Percentiles rank a stretch among this genome's conserved stretches.
Conservation (phyloP, 2,329 filamentous ascomycete genomes). For the Pyricularia sp. region DNA sequence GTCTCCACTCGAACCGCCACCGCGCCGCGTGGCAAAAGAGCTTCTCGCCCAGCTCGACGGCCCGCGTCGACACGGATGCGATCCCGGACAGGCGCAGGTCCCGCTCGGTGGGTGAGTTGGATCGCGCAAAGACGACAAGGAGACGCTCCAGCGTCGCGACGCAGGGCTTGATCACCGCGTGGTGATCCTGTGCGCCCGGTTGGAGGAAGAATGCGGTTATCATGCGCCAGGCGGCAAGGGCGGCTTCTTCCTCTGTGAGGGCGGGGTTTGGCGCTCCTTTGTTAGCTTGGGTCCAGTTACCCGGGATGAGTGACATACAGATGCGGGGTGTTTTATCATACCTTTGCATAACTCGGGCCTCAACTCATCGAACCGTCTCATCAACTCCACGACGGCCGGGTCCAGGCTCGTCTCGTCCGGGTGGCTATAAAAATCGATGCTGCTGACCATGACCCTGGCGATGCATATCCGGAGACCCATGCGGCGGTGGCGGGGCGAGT, state of each 20-base stretch:
- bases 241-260: conserved; percentile 3
- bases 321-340: neutral
- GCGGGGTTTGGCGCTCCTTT: neutral
- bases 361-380: conserved; percentile 3
- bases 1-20: conserved; percentile 7
- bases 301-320: neutral
- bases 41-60: conserved; percentile 7
- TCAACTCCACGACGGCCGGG: conserved; percentile 5
- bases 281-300: neutral
- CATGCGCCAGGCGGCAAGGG: conserved; percentile 6
- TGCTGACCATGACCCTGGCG: conserved; percentile 4
- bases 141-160: neutral
- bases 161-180: neutral
- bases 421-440: conserved; percentile 5
- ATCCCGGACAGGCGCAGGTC: neutral
- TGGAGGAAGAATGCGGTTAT: conserved; percentile 7
- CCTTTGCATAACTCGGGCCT: neutral
- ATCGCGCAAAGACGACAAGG: conserved; percentile 1
- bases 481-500: conserved; percentile 2
- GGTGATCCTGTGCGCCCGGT: conserved; percentile 3
- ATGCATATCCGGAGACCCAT: conserved; percentile 6
- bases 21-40: conserved; percentile 5
- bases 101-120: neutral
- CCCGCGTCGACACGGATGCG: neutral
- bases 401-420: conserved; percentile 10